Base-by-base conservation (phyloP, 108 stramenopile genomes). In the Nannochloropsis gaditana region DNA sequence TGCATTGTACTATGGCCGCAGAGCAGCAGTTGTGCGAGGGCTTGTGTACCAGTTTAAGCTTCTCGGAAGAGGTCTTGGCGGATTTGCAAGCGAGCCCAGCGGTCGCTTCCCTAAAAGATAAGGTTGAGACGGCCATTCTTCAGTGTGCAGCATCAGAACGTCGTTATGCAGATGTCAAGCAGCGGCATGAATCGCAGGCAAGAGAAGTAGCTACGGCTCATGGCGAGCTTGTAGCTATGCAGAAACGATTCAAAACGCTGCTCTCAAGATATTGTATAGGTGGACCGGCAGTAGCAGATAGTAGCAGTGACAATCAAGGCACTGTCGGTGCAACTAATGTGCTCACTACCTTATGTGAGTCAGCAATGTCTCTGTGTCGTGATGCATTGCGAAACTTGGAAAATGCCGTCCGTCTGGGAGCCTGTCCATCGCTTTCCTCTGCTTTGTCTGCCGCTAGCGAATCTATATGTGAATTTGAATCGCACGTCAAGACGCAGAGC, bases 151-250 rank as follows among this genome's bases (percentile, higher is more conserved):
- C 59, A 2, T 15, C n/a, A n/a, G 59, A 15, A 2, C 59, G 6
- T 73, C n/a, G 15, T 15, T 73, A n/a, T 73, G 59, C 59, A n/a
- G 59, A 73, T 73, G 59, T 73, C 15, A 73, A 73, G 59, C 59
- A 73, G 59, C 59, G 59, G 59, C 59, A 73, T n/a, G 59, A 73
- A n/a, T n/a, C n/a, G 15, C 59, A 73, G 59, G 59, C 59, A 73
- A 73, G 8, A 73, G 59, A 73, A n/a, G 2, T 73, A n/a, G 59
- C 59, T 73, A 2, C 59, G 59, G 59, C 59, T 6, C 5, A 73
- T 15, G 0, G 15, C 59, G n/a, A 73, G 59, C 59, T 73, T n/a
- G n/a, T 73, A 15, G 59, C 59, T 15, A 73, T 73, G 59, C 59
- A 73, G 59, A 73, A 73, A 73, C 59, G 59, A n/a, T 6, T 73